phyloP scores from a whole-genome alignment of 495 filamentous ascomycete genomes.

The Durotheca rogersii region DNA sequence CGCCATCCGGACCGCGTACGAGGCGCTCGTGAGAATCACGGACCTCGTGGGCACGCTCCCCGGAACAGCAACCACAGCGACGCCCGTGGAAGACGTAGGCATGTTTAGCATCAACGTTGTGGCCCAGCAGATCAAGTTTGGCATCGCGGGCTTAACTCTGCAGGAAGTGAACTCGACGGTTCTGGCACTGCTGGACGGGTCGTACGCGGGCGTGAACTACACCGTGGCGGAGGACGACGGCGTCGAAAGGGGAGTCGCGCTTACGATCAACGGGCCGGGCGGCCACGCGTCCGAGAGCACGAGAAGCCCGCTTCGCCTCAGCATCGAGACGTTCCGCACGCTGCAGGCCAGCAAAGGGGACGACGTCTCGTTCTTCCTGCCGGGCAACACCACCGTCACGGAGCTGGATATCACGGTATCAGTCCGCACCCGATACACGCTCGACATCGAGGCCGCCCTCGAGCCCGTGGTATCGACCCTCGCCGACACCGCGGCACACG shows the following conservation, averaged over 20 bases:
- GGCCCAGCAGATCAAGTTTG: constrained; percentile 16
- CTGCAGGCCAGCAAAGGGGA: constrained; percentile 6
- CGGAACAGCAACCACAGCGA: constrained; percentile 21
- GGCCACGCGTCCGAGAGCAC: constrained; percentile 31
- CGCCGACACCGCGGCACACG: neutral
- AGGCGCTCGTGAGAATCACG: constrained; percentile 20
- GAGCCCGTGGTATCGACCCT: constrained; percentile 16
- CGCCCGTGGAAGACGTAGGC: constrained; percentile 41
- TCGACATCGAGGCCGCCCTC: constrained; percentile 18
- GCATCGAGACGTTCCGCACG: constrained; percentile 27
- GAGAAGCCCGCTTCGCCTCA: constrained; percentile 24
- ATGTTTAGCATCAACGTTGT: constrained; percentile 44
- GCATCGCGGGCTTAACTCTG: constrained; percentile 17
- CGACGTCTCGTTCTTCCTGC: constrained; percentile 25
- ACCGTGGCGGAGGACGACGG: constrained; percentile 9
- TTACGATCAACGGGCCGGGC: constrained; percentile 27
- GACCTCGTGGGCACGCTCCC: constrained; percentile 17
- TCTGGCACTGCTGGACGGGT: constrained; percentile 15
- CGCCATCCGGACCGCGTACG: constrained; percentile 24
- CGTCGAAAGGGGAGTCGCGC: constrained; percentile 10
- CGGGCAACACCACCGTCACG: constrained; percentile 22
- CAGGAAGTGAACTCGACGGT: constrained; percentile 20
- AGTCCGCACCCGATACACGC: constrained; percentile 27
- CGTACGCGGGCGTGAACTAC: constrained; percentile 21
- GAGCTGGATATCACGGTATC: constrained; percentile 29